Base-by-base conservation (phyloP, 2,329 filamentous ascomycete genomes). In the Remersonia thermophila region DNA sequence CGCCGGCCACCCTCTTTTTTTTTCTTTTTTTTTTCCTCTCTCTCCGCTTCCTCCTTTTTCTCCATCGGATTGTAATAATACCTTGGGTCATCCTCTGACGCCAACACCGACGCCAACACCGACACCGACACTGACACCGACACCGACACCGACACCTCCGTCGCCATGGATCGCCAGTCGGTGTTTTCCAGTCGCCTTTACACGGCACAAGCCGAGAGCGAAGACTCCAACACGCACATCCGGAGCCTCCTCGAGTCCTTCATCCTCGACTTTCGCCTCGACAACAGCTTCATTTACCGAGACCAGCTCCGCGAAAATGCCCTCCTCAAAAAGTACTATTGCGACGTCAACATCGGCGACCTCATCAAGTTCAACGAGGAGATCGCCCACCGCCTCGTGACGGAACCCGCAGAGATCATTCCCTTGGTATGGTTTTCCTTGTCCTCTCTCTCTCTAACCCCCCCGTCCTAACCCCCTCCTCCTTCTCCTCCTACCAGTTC, bases 311-410 rank as follows among this genome's bases (percentile, higher is more conserved):
- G 84, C 51, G 86, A 96, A 55, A 98, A 98, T 63, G 86, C 91
- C 7, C 72, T 96, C 1, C 69, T 94, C 29, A 91, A 94, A 57
- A 86, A 87, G 51, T 96, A 86, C 63, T 95, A 80, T 59, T 95
- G 91, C 65, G 89, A 98, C 57, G 75, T 98, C 55, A 87, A 98
- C 57, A 84, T 98, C 50, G 84, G 83, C 43, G 89, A 98, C 57
- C 66, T 98, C 40, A 96, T 96, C 57, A 91, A 82, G 43, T 96
- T 87, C 63, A 91, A 93, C 54, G 89, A 96, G 60, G 86, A 95
- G 57, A 70, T 98, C 41, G 91, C 89, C 18, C 84, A 96, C 58
- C 78, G 80, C 54, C 69, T 98, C 43, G 83, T 81, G 14, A 91
- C 83, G 33, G 85, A 95, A 55, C 93, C 91, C 3, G 81, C 80